These are phyloP conservation scores for Yarrowia yakushimensis DNA, from an alignment of 805 yeast species.

Conservation along the genomic window DNA sequence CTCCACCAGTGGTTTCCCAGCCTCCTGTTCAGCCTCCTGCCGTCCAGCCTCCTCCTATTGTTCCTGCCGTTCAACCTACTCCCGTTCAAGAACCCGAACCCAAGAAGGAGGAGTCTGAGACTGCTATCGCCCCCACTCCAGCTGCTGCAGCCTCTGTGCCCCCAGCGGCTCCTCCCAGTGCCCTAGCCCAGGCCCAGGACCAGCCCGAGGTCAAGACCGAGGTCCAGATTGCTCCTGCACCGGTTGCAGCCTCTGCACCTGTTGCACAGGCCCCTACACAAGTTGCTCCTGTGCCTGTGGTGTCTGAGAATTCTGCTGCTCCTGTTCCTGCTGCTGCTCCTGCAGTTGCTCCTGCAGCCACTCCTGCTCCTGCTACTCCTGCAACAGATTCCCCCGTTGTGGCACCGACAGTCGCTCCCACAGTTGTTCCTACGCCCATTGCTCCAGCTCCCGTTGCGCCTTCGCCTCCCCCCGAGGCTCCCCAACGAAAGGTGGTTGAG, in stretches of 20 bases:
- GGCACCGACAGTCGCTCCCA: not conserved
- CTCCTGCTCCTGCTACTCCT: not conserved
- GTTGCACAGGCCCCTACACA: too few species aligned
- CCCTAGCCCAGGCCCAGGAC: not conserved
- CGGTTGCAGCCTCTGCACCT: not conserved
- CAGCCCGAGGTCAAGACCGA: not conserved
- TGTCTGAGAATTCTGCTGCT: not conserved
- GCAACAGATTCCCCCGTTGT: not conserved
- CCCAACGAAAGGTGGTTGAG: conserved; percentile 43
- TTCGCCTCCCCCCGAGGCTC: conserved; percentile 30
- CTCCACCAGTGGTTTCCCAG: too few species aligned
- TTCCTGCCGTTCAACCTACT: too few species aligned
- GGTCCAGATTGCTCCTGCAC: not conserved
- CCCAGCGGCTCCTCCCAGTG: not conserved
- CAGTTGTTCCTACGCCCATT: not conserved
- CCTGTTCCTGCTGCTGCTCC: conserved; percentile 3
- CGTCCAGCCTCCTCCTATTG: too few species aligned
- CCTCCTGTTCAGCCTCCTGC: too few species aligned
- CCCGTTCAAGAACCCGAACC: not conserved
- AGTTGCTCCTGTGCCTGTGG: too few species aligned
- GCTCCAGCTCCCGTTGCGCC: not conserved
- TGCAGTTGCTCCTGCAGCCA: conserved; percentile 10
- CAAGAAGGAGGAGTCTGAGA: not conserved
- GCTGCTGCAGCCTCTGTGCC: not conserved
- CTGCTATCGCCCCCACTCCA: not conserved